Conservation (phyloP, 257 asterid genomes). For the Scutellaria baicalensis region DNA sequence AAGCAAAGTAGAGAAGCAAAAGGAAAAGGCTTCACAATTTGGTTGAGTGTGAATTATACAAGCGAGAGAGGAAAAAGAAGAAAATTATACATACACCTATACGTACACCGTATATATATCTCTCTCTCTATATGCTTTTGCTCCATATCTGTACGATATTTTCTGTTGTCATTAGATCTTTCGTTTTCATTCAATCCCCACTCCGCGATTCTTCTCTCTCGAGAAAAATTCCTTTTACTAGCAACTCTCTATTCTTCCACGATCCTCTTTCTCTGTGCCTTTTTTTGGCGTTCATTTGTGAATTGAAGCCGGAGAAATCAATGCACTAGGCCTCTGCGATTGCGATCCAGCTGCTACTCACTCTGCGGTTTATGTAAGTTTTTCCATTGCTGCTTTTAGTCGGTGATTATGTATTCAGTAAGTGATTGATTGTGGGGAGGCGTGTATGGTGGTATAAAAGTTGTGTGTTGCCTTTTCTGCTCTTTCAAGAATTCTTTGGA, state of each 20-base stretch:
- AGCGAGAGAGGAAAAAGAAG: not conserved
- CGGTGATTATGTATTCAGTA: not conserved
- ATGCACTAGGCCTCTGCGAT: constrained; percentile 19
- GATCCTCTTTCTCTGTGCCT: constrained; percentile 8
- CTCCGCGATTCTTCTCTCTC: constrained; percentile 10
- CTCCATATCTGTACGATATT: not conserved
- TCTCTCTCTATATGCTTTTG: not conserved
- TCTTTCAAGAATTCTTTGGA: not conserved
- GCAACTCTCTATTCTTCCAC: constrained; percentile 1
- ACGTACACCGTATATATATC: not conserved
- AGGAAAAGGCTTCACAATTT: not conserved
- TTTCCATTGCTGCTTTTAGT: not conserved
- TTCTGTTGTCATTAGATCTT: constrained; percentile 21
- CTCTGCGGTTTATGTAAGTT: constrained; percentile 25
- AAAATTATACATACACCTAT: not conserved
- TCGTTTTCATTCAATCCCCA: constrained; percentile 28
- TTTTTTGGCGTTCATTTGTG: not conserved
- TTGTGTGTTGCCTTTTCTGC: constrained; percentile 6
- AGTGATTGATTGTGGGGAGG: not conserved
- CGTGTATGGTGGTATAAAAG: not conserved
- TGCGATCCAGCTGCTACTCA: constrained; percentile 26
- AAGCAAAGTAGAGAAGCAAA: constrained; percentile 2
- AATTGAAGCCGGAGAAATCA: constrained; percentile 14
- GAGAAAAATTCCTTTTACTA: constrained; percentile 1
- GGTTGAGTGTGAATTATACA: constrained; percentile 8